Percentiles rank a stretch among this genome's conserved stretches.
Evolutionary conservation across 1,139 yeast species (phyloP).

Genomic region (Kodamaea arcana): DNA sequence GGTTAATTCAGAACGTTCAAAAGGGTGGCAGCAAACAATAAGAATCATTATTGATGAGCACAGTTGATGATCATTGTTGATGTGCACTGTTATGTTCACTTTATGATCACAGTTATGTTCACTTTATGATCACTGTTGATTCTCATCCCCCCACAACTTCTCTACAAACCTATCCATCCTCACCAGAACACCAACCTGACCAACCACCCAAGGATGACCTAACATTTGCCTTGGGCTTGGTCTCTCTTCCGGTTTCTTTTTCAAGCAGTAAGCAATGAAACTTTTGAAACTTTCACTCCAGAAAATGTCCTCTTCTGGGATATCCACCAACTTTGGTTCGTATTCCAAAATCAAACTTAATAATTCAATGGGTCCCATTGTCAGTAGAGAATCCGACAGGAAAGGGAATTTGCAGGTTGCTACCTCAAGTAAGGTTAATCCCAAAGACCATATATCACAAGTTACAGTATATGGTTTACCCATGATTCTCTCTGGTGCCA

Average conservation of each 20-base stretch:
- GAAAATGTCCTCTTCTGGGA: slow-evolving; percentile 65
- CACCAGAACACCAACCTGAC: slow-evolving; percentile 66
- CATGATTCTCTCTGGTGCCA: slow-evolving; percentile 97
- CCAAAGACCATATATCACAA: slow-evolving; percentile 95
- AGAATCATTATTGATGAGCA: too few relatives aligned
- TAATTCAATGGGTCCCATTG: slow-evolving; percentile 76
- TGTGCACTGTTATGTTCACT: not conserved
- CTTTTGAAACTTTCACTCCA: slow-evolving; percentile 86
- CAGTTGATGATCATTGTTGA: too few relatives aligned
- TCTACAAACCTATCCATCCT: slow-evolving; percentile 83
- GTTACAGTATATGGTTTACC: slow-evolving; percentile 94
- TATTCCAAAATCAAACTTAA: slow-evolving; percentile 76
- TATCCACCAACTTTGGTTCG: slow-evolving; percentile 75
- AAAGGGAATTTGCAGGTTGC: slow-evolving; percentile 85
- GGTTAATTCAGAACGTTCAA: too few relatives aligned
- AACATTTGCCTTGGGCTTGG: slow-evolving; percentile 94
- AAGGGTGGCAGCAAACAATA: too few relatives aligned
- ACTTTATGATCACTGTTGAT: too few relatives aligned
- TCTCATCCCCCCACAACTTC: slow-evolving; percentile 65
- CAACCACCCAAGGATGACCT: slow-evolving; percentile 84
- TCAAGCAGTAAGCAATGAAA: slow-evolving; percentile 76
- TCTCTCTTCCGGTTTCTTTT: slow-evolving; percentile 71
- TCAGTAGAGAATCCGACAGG: slow-evolving; percentile 39
- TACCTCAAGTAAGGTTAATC: slow-evolving; percentile 85
- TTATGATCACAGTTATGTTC: not conserved